Base-by-base conservation (phyloP, 2,329 filamentous ascomycete genomes). In the Ceratocystis albifundus region DNA sequence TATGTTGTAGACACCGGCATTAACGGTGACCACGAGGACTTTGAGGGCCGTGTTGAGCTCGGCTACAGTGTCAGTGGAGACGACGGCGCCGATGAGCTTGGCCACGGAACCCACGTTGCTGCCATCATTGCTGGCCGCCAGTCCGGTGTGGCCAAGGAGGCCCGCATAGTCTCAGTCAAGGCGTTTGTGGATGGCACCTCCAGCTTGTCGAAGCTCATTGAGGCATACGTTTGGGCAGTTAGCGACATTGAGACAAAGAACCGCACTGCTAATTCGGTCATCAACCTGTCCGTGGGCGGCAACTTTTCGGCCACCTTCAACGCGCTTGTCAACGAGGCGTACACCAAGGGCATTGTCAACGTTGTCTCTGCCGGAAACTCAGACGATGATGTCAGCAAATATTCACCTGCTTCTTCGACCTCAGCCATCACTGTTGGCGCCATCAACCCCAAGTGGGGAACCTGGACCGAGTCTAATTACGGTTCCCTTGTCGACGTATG, bases 91-190 rank as follows among this genome's bases (percentile, higher is more conserved):
- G 74, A 76, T 62, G 69, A 72, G 45, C 68, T 72, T 66, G 78
- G 78, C 48, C 78, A 80, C 70, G 78, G 77, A 57, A 79, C 78
- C 5, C 75, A 77, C 61, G 73, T 75, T 41, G 71, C 75, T 10
- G 66, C 44, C 15, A 65, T 67, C 2, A 67, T 67, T 25, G 66
- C 62, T 17, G 66, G 72, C 10, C 71, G 68, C 32, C 71, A 68
- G 0, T 72, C 70, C 4, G 72, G 72, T 3, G 72, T 73, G 28
- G 75, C 79, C 17, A 81, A 80, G 73, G 75, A 76, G 69, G 74
- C 77, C 6, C 75, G 72, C 22, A 69, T 81, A 8, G 70, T 80
- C 30, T 76, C 76, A 22, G 77, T 80, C 67, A 80, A 81, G 74
- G 78, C 80, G 36, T 76, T 80, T 62, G 72, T 74, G 46, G 71